These are phyloP conservation scores for Malassezia caprae DNA, from an alignment of 1,284 basidiomycete genomes.

Conservation along the genomic window DNA sequence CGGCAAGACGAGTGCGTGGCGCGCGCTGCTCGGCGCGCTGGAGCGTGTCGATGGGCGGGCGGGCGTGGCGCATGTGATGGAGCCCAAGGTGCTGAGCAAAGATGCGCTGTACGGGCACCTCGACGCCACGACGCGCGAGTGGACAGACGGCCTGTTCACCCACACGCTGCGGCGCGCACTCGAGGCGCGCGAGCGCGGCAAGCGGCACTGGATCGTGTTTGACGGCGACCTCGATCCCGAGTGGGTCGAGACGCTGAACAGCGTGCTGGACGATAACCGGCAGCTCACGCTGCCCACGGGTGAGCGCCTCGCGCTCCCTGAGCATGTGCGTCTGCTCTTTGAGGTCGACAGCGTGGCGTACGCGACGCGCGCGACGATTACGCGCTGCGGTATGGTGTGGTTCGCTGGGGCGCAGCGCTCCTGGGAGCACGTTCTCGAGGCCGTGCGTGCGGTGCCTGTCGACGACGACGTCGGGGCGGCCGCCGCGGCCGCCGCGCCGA, in stretches of 20 bases:
- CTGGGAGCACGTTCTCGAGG: constrained; percentile 88
- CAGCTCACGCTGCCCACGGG: constrained; percentile 93
- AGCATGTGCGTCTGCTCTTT: constrained; percentile 98
- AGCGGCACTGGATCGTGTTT: constrained; percentile 98
- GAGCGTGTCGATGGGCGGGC: constrained; percentile 84
- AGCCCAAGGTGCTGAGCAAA: constrained; percentile 98
- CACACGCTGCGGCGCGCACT: constrained; percentile 95
- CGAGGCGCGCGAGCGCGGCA: constrained; percentile 89
- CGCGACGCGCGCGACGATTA: constrained; percentile 94
- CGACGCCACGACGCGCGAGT: constrained; percentile 93
- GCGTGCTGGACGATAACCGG: constrained; percentile 91
- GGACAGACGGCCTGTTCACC: constrained; percentile 98
- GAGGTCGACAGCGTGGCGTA: constrained; percentile 97
- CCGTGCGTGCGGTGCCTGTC: constrained; percentile 65
- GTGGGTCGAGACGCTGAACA: constrained; percentile 99
- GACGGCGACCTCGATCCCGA: constrained; percentile 99
- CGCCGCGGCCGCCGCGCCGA: constrained; percentile 55
- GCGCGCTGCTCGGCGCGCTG: constrained; percentile 77
- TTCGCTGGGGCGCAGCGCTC: constrained; percentile 82
- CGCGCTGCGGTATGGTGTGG: constrained; percentile 99
- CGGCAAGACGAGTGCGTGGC: constrained; percentile 96
- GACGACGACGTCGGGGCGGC: constrained; percentile 68
- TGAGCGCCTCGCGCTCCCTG: constrained; percentile 89
- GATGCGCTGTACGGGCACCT: constrained; percentile 94
- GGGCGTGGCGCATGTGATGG: constrained; percentile 90